Conservation (phyloP, 2,329 filamentous ascomycete species). For the Diaporthe sp. region DNA sequence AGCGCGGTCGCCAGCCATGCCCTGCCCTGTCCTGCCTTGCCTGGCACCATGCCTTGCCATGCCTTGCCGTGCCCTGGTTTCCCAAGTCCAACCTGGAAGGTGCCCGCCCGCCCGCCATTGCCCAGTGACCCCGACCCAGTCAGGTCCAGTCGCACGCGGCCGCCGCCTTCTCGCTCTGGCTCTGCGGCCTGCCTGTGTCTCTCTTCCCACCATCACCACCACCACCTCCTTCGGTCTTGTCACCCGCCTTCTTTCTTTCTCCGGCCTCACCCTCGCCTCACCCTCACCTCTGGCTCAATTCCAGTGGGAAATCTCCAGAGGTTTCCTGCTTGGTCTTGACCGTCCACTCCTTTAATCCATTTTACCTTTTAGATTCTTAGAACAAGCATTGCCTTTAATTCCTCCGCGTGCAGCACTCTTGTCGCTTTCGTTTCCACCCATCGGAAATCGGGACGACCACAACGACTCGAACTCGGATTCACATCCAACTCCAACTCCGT, state of each 20-base stretch:
- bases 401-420: slow-evolving; percentile 36
- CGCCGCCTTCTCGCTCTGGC: slow-evolving; percentile 42
- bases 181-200: slow-evolving; percentile 40
- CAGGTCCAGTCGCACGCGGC: slow-evolving; percentile 30
- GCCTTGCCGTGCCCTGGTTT: slow-evolving; percentile 14
- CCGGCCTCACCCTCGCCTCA: slow-evolving; percentile 33
- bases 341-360: slow-evolving; percentile 68
- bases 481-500: slow-evolving; percentile 13
- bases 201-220: slow-evolving; percentile 46
- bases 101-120: slow-evolving; percentile 15
- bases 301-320: slow-evolving; percentile 63
- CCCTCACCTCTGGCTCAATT: slow-evolving; percentile 63
- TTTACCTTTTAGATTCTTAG: slow-evolving; percentile 41
- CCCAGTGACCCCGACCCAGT: slow-evolving; percentile 3
- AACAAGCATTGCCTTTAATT: slow-evolving; percentile 42
- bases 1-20: slow-evolving; percentile 23
- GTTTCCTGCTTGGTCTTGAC: slow-evolving; percentile 69
- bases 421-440: slow-evolving; percentile 34
- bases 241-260: slow-evolving; percentile 30
- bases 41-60: neutral
- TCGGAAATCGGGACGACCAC: slow-evolving; percentile 32
- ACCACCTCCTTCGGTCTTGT: slow-evolving; percentile 45
- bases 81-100: slow-evolving; percentile 28
- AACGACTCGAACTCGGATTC: slow-evolving; percentile 21
- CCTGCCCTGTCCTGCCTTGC: slow-evolving; percentile 4